A percentile compares a stretch with the other conserved stretches of the same genome.
phyloP scores from a whole-genome alignment of 23 red algal genomes.

The Chondrus crispus region DNA sequence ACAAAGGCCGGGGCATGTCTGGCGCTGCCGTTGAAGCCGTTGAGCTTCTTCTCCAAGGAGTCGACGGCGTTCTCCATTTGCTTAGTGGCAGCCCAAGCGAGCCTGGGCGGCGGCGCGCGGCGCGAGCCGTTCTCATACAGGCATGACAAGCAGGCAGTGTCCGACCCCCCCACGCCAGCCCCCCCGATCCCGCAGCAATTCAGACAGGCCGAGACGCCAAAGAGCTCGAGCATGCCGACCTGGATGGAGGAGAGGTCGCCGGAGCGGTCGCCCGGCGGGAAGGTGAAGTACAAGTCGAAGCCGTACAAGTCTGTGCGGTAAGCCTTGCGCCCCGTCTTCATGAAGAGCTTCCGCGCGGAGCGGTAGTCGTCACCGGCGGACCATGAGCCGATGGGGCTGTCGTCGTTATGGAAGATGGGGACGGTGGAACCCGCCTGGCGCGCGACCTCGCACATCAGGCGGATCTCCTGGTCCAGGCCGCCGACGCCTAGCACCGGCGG shows the following conservation, averaged over 20 bases:
- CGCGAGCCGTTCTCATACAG: conserved; percentile 31
- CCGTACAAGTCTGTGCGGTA: conserved; percentile 88
- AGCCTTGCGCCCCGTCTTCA: conserved; percentile 27
- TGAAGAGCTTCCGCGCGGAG: neutral
- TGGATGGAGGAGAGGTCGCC: conserved; percentile 66
- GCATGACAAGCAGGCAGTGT: conserved; percentile 42
- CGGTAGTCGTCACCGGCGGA: conserved; percentile 54
- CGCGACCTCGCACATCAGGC: conserved; percentile 58
- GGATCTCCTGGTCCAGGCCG: conserved; percentile 77
- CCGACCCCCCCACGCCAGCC: conserved; percentile 68
- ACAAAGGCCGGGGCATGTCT: conserved; percentile 44
- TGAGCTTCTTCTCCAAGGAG: conserved; percentile 38
- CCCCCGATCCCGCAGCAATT: conserved; percentile 78
- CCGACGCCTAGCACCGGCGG: conserved; percentile 21
- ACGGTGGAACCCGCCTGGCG: conserved; percentile 58
- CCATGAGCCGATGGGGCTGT: conserved; percentile 84
- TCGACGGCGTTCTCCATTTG: conserved; percentile 66
- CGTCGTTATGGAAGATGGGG: conserved; percentile 91
- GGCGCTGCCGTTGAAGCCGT: conserved; percentile 74
- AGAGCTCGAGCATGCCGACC: conserved; percentile 63
- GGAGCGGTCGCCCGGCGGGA: conserved; percentile 54
- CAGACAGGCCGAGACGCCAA: conserved; percentile 51
- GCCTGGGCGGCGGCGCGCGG: conserved; percentile 41
- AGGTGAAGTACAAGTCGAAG: conserved; percentile 91
- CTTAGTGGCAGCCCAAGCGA: conserved; percentile 61